These are phyloP conservation scores for Aspergillus hancockii DNA, from an alignment of 495 filamentous ascomycete species.

Conservation along the genomic window DNA sequence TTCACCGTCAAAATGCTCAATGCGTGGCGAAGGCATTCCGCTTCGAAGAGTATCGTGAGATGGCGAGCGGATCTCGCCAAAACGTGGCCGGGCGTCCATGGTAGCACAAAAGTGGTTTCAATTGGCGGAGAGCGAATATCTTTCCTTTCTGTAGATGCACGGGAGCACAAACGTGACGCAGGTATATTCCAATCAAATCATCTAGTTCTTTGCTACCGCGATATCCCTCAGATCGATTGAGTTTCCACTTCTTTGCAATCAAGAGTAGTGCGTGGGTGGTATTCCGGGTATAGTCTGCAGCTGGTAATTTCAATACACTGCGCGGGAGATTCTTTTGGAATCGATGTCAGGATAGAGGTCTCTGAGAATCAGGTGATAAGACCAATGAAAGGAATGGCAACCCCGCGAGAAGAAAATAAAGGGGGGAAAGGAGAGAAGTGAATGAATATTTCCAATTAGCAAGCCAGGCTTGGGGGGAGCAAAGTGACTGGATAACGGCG, in stretches of 20 bases:
- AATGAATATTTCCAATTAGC: conserved; percentile 16
- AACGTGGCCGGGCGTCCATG: conserved; percentile 60
- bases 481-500: background rate
- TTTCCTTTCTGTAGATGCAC: conserved; percentile 6
- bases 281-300: background rate
- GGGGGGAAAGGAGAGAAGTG: conserved; percentile 13
- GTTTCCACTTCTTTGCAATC: background rate
- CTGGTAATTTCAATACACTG: conserved; percentile 2
- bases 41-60: conserved; percentile 58
- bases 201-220: background rate
- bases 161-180: background rate
- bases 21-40: conserved; percentile 64
- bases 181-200: conserved; percentile 3
- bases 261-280: too few species aligned
- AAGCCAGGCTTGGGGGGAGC: conserved; percentile 10
- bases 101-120: conserved; percentile 13
- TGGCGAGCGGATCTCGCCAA: conserved; percentile 63
- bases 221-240: background rate
- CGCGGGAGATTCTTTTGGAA: background rate
- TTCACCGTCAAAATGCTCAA: conserved; percentile 78
- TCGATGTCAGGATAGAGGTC: background rate
- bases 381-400: conserved; percentile 41
- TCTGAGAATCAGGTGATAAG: background rate
- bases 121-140: conserved; percentile 5
- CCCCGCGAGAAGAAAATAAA: conserved; percentile 21